Base-by-base conservation (phyloP, 345 rosid genomes). In the Murraya koenigii region DNA sequence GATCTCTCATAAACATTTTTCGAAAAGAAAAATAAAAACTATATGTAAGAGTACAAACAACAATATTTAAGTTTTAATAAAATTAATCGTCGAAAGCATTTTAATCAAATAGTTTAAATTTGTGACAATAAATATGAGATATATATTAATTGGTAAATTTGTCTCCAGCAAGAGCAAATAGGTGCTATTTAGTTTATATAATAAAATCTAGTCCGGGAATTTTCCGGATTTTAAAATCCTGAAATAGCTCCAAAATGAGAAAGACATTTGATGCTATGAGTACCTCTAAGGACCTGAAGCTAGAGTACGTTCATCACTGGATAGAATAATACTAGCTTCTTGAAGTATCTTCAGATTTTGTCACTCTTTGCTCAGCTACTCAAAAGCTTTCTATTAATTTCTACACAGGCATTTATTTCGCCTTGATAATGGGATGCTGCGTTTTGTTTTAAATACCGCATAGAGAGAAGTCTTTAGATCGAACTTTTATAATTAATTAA, bases 361-460 rank as follows among this genome's bases (percentile, higher is more conserved):
- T 32, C 19, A 10, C 14, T 6, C 11, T 59, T n/a, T 22, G 3
- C 49, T 26, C 71, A 76, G 72, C 78, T n/a, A 76, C 78, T 55
- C 72, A 33, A 8, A 66, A 76, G 9, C 55, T 35, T 54, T 55
- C 28, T 54, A 66, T 76, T 76, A 66, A 76, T 55, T 66, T 75
- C 72, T 4, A 8, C 78, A 65, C 78, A 52, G 65, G 65, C 72
- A 38, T 80, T 80, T 38, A 55, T 70, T 70, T 69, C 55, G 75
- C 59, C 71, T 22, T 75, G 72, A 75, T 75, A 17, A 23, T 55
- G 66, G 78, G 78, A 76, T 75, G 44, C 60, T 8, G 56, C 7
- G 66, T 36, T 73, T 39, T 38, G 32, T 39, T 67, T 55, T 13
- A 26, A 19, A 30, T 7, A 9, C 17, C 11, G 17, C 33, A 52